These are phyloP conservation scores for Mentha longifolia DNA, from an alignment of 257 asterid species.

Conservation along the genomic window DNA sequence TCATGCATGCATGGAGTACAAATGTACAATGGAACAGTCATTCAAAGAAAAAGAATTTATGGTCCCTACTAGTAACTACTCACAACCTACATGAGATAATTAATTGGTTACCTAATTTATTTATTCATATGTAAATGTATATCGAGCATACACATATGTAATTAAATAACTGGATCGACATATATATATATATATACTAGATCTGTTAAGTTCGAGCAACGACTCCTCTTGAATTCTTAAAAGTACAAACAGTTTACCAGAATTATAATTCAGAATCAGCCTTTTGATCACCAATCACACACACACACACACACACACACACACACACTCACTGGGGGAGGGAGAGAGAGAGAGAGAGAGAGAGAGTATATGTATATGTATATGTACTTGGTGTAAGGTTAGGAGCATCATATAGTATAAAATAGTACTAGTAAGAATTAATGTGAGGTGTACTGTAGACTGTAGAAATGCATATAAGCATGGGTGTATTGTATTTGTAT, in stretches of 20 bases:
- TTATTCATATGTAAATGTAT: no score
- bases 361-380: background rate
- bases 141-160: no score
- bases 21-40: no score
- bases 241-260: conserved; percentile 20
- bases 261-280: background rate
- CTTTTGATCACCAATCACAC: background rate
- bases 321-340: no score
- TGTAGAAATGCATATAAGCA: conserved; percentile 30
- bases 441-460: conserved; percentile 41
- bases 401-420: conserved; percentile 5
- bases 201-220: conserved; percentile 37
- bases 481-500: conserved; percentile 1
- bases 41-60: no score
- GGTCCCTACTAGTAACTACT: no score
- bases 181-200: no score
- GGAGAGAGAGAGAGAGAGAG: conserved; percentile 23
- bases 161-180: no score
- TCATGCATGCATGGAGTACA: no score
- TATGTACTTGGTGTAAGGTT: conserved; percentile 27
- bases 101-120: no score
- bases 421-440: conserved; percentile 32
- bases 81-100: no score
- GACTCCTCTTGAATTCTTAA: conserved; percentile 36
- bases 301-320: no score